Evolutionary conservation across 352 stramenopile genomes (phyloP), one percentile per base, ranked within the genome.

Genomic region (Pythium coloratum): DNA sequence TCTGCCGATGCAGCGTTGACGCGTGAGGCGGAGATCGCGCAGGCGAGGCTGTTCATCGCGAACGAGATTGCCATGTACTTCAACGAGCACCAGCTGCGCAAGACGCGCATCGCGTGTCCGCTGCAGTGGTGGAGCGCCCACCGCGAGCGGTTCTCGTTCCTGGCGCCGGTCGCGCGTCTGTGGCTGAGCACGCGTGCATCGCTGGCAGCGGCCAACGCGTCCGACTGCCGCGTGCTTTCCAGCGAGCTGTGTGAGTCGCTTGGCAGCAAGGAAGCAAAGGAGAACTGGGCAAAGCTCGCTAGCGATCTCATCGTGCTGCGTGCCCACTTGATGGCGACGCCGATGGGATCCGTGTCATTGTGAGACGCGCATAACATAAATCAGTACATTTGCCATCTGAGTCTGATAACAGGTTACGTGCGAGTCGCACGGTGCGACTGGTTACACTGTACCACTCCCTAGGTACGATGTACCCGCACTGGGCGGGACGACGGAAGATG

Each of bases 91-190:
- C 75, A 81, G 57, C 34, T 72, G 46, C 75, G 77, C 26, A 82
- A 81, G 63, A 72, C 68, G 40, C 70, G 77, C 5, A 70, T 85
- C 34, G n/a, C 62, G 34, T 81, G 71, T 34, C 77, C 77, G 14
- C 64, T 85, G 13, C 63, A 85, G 62, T 86, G 77, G 77, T 86
- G 77, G 76, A 66, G 60, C 9, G 51, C 59, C 33, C 75, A 86
- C 63, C 66, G 69, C 51, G 77, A 80, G 44, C 77, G 73, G 33
- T 86, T 71, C 46, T 76, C 77, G 42, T 76, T 79, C 58, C 40
- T 86, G 49, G 56, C 71, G 26, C 70, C 77, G 0, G 61, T 86
- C 16, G 76, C 77, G 20, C 76, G 77, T 4, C 56, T 76, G 1
- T 83, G 76, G 77, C 64, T 86, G 16, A 71, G 73, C 18, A 75